Base-by-base conservation (phyloP, 495 filamentous ascomycete species). In the Podospora bellae-mahoneyi region DNA sequence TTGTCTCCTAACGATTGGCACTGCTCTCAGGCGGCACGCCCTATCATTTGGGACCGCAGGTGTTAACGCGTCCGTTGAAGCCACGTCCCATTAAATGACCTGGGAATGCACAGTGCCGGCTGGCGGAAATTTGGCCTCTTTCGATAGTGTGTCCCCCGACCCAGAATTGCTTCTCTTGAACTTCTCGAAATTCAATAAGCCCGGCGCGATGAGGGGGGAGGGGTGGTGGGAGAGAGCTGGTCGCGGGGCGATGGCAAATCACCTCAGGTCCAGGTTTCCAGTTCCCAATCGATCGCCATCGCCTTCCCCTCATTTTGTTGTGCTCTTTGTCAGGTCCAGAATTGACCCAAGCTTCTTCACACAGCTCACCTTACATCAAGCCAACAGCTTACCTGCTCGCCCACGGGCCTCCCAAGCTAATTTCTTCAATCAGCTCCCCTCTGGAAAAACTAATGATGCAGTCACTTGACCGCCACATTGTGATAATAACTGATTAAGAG, bases 401-500 rank as follows among this genome's bases (percentile, higher is more conserved):
- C 15, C 39, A 48, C 39, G 39, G 39, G 39, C 39, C 39, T 48
- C 39, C 39, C 39, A 48, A 48, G 39, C 39, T 48, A 48, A 48
- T 48, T 48, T 13, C 5, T 48, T 18, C 7, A 10, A 48, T 48
- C 39, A 48, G 39, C 39, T 48, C 39, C 9, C 34, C 34, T 39
- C 34, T 39, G 34, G 34, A 23, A 39, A 39, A 39, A 39, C 34
- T 39, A 39, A 39, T 57, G 16, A 7, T 57, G 16, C 54, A 23
- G 54, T 58, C 13, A 58, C 55, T 58, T 71, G 69, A 71, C 66
- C 66, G 69, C 66, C 64, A 69, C 28, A 71, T 71, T 30, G 69
- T 63, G 61, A 63, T 63, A 7, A 28, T 28, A 13, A 61, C 27
- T 26, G 23, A 61, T 26, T 20, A 60, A 39, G 23, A 26, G 13